Base-by-base conservation (phyloP, 1,139 yeast species). In the Candida tetrigidarum region DNA sequence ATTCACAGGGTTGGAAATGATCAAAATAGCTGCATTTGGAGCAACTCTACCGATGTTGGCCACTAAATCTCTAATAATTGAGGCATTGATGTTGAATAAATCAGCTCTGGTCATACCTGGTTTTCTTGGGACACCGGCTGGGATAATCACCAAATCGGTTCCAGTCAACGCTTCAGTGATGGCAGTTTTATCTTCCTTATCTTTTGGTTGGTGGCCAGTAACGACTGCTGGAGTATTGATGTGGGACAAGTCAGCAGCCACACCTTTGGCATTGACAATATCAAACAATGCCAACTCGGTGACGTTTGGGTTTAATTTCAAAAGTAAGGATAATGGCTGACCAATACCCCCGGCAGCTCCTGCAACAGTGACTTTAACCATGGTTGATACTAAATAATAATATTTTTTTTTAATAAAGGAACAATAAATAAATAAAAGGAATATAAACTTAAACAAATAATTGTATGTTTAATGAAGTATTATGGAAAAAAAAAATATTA, bases 311-410 rank as follows among this genome's bases (percentile, higher is more conserved):
- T 81, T 80, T 45, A 83, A 67, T 60, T 85, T 84, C 53, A 84
- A 69, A 49, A 85, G 69, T 45, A 85, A 68, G 2, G 91, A 84
- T 39, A 85, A 71, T 32, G 91, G 90, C 63, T 84, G 91, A 39
- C 92, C 92, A 58, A 85, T 84, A 52, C 92, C 92, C 52, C 92
- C 91, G 41, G 90, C 86, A 39, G 91, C 91, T 51, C 92, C 91
- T 55, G 86, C 74, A 50, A 85, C 86, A 45, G 90, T 78, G 48
- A 83, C 90, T 70, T 84, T 84, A 45, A 82, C 81, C 81, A 76
- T 80, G 33, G 12, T 36, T 39, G 34, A n/a, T n/a, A n/a, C n/a
- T n/a, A n/a, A n/a, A n/a, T n/a, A n/a, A n/a, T n/a, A n/a, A n/a
- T n/a, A n/a, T n/a, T n/a, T n/a, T 14, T 20, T 11, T 14, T 16